phyloP scores from a whole-genome alignment of 192 early-diverging fungal genomes.

The Coemansia umbellata region DNA sequence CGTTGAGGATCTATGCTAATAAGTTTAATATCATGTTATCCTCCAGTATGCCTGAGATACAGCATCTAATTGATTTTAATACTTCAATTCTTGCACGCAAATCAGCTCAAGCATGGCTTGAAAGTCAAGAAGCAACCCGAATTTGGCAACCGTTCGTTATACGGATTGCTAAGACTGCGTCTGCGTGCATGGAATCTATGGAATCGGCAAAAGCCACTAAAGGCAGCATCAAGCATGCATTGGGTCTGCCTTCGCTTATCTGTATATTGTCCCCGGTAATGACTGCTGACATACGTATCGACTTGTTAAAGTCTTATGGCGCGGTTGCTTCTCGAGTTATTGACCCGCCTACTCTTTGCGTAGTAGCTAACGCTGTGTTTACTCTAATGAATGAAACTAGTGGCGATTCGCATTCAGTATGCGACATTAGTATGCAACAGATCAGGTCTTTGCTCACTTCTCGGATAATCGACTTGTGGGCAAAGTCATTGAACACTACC shows the following conservation, averaged over 20 bases:
- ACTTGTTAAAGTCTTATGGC: slow-evolving; percentile 1
- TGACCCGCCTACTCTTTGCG: background rate
- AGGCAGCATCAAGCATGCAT: background rate
- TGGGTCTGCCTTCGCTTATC: slow-evolving; percentile 7
- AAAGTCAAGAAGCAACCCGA: background rate
- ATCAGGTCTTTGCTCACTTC: background rate
- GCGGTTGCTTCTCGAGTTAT: background rate
- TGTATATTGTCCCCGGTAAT: slow-evolving; percentile 15
- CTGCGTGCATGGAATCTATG: background rate
- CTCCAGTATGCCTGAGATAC: background rate
- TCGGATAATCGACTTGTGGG: slow-evolving; percentile 16
- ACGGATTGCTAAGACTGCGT: slow-evolving; percentile 1
- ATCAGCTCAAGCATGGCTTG: slow-evolving; percentile 8
- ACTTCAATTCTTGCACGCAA: slow-evolving; percentile 12
- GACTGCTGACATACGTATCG: background rate
- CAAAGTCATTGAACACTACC: slow-evolving; percentile 3
- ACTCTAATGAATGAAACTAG: slow-evolving; percentile 4
- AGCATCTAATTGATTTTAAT: slow-evolving; percentile 14
- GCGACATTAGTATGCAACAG: background rate
- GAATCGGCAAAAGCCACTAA: too few relatives aligned
- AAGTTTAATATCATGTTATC: background rate
- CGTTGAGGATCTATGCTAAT: slow-evolving; percentile 6
- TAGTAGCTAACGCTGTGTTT: slow-evolving; percentile 15
- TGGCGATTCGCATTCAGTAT: background rate
- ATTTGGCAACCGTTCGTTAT: slow-evolving; percentile 19